phyloP scores from a whole-genome alignment of 2,329 filamentous ascomycete species.

The Pseudopithomyces maydicus region DNA sequence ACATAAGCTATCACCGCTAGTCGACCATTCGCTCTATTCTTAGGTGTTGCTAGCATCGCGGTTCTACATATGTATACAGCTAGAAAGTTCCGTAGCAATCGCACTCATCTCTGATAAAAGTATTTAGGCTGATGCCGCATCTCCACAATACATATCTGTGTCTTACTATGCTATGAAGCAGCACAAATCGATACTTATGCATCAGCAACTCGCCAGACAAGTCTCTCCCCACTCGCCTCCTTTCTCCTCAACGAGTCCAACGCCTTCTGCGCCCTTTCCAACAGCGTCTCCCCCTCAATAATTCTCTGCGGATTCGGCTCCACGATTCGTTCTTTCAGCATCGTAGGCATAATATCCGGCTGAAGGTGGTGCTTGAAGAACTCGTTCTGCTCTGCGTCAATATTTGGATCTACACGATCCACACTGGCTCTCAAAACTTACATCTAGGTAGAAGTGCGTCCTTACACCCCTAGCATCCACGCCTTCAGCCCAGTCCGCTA shows the following conservation, averaged over 20 bases:
- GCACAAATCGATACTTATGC: neutral
- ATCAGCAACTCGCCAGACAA: slow-evolving; percentile 48
- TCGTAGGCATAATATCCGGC: slow-evolving; percentile 58
- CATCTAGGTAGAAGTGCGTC: slow-evolving; percentile 60
- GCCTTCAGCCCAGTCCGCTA: slow-evolving; percentile 57
- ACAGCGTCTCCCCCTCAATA: slow-evolving; percentile 49
- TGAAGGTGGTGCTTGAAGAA: slow-evolving; percentile 62
- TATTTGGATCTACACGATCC: slow-evolving; percentile 7
- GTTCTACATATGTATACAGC: too few species aligned
- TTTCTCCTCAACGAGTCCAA: slow-evolving; percentile 51
- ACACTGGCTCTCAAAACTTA: slow-evolving; percentile 31
- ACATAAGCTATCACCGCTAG: too few species aligned
- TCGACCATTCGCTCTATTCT: too few species aligned
- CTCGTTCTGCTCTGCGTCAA: slow-evolving; percentile 51
- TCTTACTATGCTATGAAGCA: neutral
- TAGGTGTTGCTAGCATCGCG: too few species aligned
- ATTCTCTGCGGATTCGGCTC: slow-evolving; percentile 49
- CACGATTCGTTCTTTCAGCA: slow-evolving; percentile 49
- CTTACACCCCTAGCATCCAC: slow-evolving; percentile 60
- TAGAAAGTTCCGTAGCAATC: too few species aligned
- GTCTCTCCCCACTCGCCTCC: slow-evolving; percentile 51
- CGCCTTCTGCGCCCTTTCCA: slow-evolving; percentile 50
- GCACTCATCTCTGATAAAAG: too few species aligned
- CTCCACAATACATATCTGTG: too few species aligned
- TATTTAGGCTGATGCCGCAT: too few species aligned